Conservation (phyloP, 2,329 filamentous ascomycete species). For the Fusarium setosum region DNA sequence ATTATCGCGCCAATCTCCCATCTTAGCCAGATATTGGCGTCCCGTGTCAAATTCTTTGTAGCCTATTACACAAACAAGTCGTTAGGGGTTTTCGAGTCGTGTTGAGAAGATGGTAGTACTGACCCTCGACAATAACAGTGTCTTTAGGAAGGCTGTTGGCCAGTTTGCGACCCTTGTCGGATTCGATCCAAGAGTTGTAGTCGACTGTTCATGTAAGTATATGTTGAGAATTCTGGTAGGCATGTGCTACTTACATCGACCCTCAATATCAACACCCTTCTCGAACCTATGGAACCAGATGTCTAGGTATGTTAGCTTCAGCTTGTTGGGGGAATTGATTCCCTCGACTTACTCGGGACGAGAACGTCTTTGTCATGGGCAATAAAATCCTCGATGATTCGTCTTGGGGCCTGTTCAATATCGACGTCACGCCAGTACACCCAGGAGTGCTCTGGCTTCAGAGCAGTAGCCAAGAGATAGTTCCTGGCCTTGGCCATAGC, state of each 20-base stretch:
- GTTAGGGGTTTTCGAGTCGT: not conserved
- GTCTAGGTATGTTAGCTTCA: conserved; percentile 65
- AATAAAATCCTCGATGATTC: conserved; percentile 94
- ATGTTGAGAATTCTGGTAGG: not conserved
- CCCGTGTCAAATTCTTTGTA: conserved; percentile 95
- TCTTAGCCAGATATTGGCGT: conserved; percentile 86
- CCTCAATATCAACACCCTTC: conserved; percentile 87
- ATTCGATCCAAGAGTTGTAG: conserved; percentile 99
- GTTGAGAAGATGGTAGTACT: conserved; percentile 12
- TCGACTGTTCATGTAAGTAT: conserved; percentile 71
- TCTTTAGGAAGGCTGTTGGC: conserved; percentile 81
- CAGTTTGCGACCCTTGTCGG: conserved; percentile 83
- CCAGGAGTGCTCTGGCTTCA: conserved; percentile 97
- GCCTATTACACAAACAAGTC: conserved; percentile 61
- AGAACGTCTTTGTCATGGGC: conserved; percentile 93
- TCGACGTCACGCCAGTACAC: conserved; percentile 99
- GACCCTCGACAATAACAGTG: conserved; percentile 88
- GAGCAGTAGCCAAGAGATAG: conserved; percentile 83
- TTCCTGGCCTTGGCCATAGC: conserved; percentile 92
- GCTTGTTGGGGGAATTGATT: not conserved
- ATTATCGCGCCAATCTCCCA: conserved; percentile 93
- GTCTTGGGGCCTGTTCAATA: conserved; percentile 88
- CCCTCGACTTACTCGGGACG: conserved; percentile 81
- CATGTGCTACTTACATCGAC: conserved; percentile 77
- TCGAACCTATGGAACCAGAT: conserved; percentile 96